phyloP scores from a whole-genome alignment of 1,284 basidiomycete species.

The Kalmanozyma brasiliensis region DNA sequence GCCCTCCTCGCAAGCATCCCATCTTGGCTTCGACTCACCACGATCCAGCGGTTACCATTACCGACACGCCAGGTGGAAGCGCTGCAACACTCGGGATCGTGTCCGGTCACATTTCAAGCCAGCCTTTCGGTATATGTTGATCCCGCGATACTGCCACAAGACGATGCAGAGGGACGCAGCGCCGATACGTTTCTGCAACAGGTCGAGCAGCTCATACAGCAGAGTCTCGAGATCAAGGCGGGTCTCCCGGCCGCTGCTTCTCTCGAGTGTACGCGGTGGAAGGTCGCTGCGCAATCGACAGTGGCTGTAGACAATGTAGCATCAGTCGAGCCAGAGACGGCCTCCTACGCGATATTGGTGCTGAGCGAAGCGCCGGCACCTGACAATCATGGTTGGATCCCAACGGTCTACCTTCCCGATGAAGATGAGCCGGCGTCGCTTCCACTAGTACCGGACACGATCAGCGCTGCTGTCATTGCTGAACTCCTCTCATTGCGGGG shows the following conservation, averaged over 20 bases:
- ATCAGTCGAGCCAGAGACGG: constrained; percentile 9
- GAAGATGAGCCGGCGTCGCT: constrained; percentile 4
- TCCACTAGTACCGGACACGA: constrained; percentile 26
- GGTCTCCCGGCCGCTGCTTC: constrained; percentile 8
- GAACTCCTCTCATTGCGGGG: constrained; percentile 27
- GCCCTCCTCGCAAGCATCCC: constrained; percentile 49
- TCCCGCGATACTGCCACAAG: constrained; percentile 3
- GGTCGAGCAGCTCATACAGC: constrained; percentile 24
- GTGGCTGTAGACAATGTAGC: background rate
- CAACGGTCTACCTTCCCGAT: constrained; percentile 10
- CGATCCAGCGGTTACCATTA: constrained; percentile 55
- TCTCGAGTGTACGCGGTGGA: constrained; percentile 42
- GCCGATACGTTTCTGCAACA: constrained; percentile 15
- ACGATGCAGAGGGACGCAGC: background rate
- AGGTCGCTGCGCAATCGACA: constrained; percentile 4
- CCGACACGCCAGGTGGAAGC: constrained; percentile 36
- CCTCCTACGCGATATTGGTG: constrained; percentile 14
- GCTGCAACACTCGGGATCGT: constrained; percentile 18
- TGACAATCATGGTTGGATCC: background rate
- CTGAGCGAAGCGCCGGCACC: background rate
- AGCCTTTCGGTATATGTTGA: constrained; percentile 19
- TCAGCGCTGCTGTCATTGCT: constrained; percentile 35
- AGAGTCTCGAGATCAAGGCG: constrained; percentile 33
- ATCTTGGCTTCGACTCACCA: constrained; percentile 57
- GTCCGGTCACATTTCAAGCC: constrained; percentile 35